These are phyloP conservation scores for Pouteria glomerata DNA, from an alignment of 148 eudicot genomes.

Conservation along the genomic window DNA sequence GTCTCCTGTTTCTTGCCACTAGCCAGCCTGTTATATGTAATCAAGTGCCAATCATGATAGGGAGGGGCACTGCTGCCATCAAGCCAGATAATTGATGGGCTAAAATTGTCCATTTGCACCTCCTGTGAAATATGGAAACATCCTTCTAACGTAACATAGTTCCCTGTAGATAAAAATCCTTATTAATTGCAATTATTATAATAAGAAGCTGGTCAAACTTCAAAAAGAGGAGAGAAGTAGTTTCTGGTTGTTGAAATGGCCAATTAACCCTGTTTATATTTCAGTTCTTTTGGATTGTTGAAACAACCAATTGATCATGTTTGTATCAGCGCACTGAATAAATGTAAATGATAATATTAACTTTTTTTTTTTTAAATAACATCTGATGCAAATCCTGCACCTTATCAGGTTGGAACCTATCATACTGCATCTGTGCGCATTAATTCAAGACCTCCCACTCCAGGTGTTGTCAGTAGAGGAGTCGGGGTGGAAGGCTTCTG, in stretches of 20 bases:
- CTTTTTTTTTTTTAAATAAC: neutral
- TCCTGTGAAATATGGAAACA: neutral
- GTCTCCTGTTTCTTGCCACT: neutral
- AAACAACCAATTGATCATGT: neutral
- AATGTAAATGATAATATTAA: neutral
- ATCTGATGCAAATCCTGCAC: conserved; percentile 4
- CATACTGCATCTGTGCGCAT: conserved; percentile 60
- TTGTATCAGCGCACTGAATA: neutral
- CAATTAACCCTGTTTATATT: conserved; percentile 1
- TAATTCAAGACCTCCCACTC: conserved; percentile 77
- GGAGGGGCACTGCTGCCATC: neutral
- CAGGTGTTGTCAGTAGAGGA: conserved; percentile 77
- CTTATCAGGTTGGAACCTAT: conserved; percentile 72
- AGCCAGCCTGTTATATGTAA: neutral
- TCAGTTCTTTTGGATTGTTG: neutral
- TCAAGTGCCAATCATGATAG: neutral
- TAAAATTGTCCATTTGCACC: conserved; percentile 1
- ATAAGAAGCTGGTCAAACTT: neutral
- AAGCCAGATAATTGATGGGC: neutral
- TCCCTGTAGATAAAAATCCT: neutral
- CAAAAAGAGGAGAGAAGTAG: neutral
- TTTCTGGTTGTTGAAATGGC: neutral
- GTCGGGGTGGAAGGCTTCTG: conserved; percentile 94
- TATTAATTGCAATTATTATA: neutral
- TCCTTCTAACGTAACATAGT: neutral